Evolutionary conservation across 164 flowering plant genomes (phyloP).

Genomic region (Umbellularia californica): DNA sequence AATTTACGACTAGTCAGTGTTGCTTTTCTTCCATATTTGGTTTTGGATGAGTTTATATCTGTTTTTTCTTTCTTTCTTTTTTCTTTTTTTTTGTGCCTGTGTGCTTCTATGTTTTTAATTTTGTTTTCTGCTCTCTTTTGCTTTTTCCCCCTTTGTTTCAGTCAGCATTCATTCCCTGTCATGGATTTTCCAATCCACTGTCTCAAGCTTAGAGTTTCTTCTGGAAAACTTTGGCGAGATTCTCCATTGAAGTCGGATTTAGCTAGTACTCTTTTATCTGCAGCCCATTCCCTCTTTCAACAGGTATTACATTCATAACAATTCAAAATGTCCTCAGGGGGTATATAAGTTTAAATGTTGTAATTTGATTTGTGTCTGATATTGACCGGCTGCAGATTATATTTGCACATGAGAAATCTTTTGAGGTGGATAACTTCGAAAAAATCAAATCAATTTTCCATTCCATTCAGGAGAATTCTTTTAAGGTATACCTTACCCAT

Average conservation of each 20-base stretch:
- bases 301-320: slow-evolving; percentile 40
- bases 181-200: slow-evolving; percentile 43
- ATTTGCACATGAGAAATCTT: slow-evolving; percentile 65
- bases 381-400: slow-evolving; percentile 50
- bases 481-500: slow-evolving; percentile 27
- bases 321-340: not conserved
- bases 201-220: slow-evolving; percentile 57
- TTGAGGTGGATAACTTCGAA: slow-evolving; percentile 40
- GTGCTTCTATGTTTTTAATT: not conserved
- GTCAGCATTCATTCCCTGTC: slow-evolving; percentile 42
- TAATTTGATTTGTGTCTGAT: not conserved
- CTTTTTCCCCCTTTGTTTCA: slow-evolving; percentile 13
- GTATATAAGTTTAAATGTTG: not conserved
- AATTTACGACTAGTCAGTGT: not conserved
- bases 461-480: slow-evolving; percentile 18
- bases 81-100: not conserved
- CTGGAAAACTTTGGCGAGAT: slow-evolving; percentile 54
- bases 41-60: not conserved
- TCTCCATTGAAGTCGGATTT: slow-evolving; percentile 18
- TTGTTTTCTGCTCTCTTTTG: not conserved
- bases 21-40: not conserved
- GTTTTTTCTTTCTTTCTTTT: too few species aligned
- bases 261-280: slow-evolving; percentile 34
- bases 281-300: slow-evolving; percentile 54
- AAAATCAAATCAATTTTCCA: slow-evolving; percentile 40